These are phyloP conservation scores for Oehlia diaphana DNA, from an alignment of 192 early-diverging fungal species.

Conservation along the genomic window DNA sequence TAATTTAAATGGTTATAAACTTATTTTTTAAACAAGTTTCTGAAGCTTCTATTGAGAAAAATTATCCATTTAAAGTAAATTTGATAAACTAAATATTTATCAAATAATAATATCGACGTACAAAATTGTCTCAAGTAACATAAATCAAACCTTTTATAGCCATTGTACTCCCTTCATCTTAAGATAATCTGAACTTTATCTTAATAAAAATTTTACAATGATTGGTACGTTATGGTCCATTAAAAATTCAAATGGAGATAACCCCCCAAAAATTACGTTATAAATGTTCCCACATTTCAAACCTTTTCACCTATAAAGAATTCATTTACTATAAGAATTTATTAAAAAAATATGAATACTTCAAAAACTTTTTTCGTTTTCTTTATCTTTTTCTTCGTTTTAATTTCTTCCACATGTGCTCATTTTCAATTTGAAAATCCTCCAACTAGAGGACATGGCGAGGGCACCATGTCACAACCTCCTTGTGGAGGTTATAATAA, in stretches of 20 bases:
- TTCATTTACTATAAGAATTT: too few relatives aligned
- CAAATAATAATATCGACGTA: too few relatives aligned
- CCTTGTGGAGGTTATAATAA: conserved; percentile 21
- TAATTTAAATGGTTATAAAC: too few relatives aligned
- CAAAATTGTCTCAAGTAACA: too few relatives aligned
- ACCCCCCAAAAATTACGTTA: not conserved
- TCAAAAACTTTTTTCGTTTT: not conserved
- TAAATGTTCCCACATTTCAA: not conserved
- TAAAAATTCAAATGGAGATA: not conserved
- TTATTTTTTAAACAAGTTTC: too few relatives aligned
- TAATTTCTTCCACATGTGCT: not conserved
- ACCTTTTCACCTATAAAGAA: not conserved
- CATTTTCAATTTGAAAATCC: not conserved
- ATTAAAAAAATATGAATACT: not conserved
- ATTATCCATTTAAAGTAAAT: too few relatives aligned
- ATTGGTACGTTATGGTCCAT: not conserved
- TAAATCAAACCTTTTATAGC: too few relatives aligned
- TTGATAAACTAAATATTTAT: too few relatives aligned
- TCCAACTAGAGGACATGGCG: not conserved
- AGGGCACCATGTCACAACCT: not conserved
- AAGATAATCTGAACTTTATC: conserved; percentile 3
- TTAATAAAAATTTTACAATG: not conserved
- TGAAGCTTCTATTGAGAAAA: too few relatives aligned
- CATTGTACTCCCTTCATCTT: not conserved
- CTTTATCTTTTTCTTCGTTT: not conserved